phyloP scores from a whole-genome alignment of 768 basidiomycete genomes.

The Pilatotrama ljubarskyi region DNA sequence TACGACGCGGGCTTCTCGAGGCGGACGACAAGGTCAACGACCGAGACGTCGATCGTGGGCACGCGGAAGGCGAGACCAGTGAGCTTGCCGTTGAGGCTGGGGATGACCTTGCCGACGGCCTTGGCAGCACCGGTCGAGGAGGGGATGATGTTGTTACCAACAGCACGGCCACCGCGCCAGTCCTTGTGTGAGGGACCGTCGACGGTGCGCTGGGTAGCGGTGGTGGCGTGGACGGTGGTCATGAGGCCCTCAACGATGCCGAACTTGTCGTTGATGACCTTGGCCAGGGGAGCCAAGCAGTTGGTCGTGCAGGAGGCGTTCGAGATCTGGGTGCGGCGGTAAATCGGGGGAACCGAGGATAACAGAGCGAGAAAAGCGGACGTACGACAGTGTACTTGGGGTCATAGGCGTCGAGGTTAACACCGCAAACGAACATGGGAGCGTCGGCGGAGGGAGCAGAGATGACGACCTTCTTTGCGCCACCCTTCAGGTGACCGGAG shows the following conservation, averaged over 20 bases:
- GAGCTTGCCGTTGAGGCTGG: constrained; percentile 93
- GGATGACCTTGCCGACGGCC: constrained; percentile 98
- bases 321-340: constrained; percentile 61
- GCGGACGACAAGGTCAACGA: constrained; percentile 95
- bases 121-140: constrained; percentile 99
- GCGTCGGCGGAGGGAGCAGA: constrained; percentile 97
- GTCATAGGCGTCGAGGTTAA: constrained; percentile 93
- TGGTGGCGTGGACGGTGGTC: constrained; percentile 98
- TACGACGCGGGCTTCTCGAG: constrained; percentile 84
- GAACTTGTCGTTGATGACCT: constrained; percentile 96
- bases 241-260: constrained; percentile 96
- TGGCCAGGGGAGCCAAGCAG: constrained; percentile 98
- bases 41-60: constrained; percentile 94
- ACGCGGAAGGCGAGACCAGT: constrained; percentile 98
- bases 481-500: constrained; percentile 91
- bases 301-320: constrained; percentile 99
- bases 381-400: constrained; percentile 81
- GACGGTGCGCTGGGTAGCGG: constrained; percentile 93
- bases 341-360: constrained; percentile 1
- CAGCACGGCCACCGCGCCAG: constrained; percentile 96
- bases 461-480: constrained; percentile 99
- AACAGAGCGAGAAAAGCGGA: constrained; percentile 25
- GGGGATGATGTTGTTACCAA: constrained; percentile 98
- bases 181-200: constrained; percentile 95
- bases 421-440: constrained; percentile 93